Evolutionary conservation across 2,329 filamentous ascomycete genomes (phyloP), one percentile per base, ranked within the genome.

Genomic region (Fusarium nanum): DNA sequence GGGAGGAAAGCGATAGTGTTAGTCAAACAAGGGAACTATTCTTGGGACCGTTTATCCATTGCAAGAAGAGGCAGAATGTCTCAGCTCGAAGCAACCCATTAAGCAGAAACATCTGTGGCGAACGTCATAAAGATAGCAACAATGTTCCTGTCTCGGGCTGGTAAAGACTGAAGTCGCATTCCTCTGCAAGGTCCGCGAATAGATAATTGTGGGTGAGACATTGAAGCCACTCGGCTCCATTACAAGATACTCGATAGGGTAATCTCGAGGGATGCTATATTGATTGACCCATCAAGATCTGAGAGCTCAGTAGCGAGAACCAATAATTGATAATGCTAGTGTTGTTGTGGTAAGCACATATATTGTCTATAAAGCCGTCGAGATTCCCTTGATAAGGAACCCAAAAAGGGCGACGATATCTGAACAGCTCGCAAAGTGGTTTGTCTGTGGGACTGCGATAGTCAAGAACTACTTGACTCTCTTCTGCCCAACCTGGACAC

Each of bases 1-100:
- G 63, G 60, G 63, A 60, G 59, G 68, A 60, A 63, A 60, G 62
- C 60, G 49, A 54, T 41, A 53, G 55, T 65, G 30, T 40, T 41
- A 54, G 48, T 57, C 56, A 32, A 41, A 55, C 46, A 41, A 67
- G 60, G 64, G 57, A 50, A 69, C 47, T 57, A 56, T 66, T 50
- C 61, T 37, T 49, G 44, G 52, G 41, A 45, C 57, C 53, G 50
- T 56, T 37, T 25, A 34, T 42, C 44, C 78, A 79, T 78, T 73
- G 57, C 75, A 60, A 48, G 42, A 65, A 71, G 77, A 78, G 77
- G 78, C 77, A 67, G 71, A 71, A 67, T 78, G 78, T 79, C 74
- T 78, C 72, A 74, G 56, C 40, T 62, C 54, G 47, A 56, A 50
- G 64, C 53, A 45, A 42, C 52, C 41, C 54, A 34, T 45, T 50